These are phyloP conservation scores for Madurella mycetomatis DNA, from an alignment of 2,329 filamentous ascomycete genomes.

Conservation along the genomic window DNA sequence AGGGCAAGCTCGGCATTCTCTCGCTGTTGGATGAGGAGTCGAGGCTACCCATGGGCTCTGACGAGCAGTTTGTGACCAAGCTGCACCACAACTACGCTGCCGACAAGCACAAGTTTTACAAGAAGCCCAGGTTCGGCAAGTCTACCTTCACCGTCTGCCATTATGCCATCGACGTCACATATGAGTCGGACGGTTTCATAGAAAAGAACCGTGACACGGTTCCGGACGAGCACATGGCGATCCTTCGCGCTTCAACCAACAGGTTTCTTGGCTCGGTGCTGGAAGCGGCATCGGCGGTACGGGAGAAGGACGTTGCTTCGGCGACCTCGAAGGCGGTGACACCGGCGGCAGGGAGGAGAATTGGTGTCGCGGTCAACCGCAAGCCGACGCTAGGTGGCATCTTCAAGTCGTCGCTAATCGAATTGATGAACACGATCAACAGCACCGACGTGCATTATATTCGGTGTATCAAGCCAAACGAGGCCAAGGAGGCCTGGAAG, in stretches of 20 bases:
- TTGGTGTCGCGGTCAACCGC: conserved; percentile 86
- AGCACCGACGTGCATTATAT: conserved; percentile 99
- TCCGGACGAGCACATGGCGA: conserved; percentile 95
- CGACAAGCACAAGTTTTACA: conserved; percentile 95
- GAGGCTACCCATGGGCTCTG: conserved; percentile 90
- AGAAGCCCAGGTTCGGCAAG: conserved; percentile 97
- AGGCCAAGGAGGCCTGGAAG: conserved; percentile 93
- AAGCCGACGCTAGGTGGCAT: conserved; percentile 97
- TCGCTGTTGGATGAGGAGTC: conserved; percentile 95
- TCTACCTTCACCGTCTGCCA: conserved; percentile 97
- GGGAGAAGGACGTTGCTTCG: conserved; percentile 77
- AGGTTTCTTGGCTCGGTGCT: conserved; percentile 79
- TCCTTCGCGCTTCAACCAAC: conserved; percentile 80
- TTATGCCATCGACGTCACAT: conserved; percentile 96
- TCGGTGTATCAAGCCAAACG: conserved; percentile 97
- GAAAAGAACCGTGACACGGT: conserved; percentile 99
- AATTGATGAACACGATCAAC: conserved; percentile 97
- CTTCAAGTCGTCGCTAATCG: conserved; percentile 96
- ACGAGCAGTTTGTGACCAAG: conserved; percentile 95
- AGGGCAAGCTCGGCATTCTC: conserved; percentile 90
- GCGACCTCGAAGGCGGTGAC: conserved; percentile 68
- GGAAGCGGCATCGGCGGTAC: conserved; percentile 76
- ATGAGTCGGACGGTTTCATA: conserved; percentile 98
- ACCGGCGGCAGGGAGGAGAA: conserved; percentile 74
- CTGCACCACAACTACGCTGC: conserved; percentile 87